Base-by-base conservation (phyloP, 768 basidiomycete genomes). In the Rhodotorula paludigena region DNA sequence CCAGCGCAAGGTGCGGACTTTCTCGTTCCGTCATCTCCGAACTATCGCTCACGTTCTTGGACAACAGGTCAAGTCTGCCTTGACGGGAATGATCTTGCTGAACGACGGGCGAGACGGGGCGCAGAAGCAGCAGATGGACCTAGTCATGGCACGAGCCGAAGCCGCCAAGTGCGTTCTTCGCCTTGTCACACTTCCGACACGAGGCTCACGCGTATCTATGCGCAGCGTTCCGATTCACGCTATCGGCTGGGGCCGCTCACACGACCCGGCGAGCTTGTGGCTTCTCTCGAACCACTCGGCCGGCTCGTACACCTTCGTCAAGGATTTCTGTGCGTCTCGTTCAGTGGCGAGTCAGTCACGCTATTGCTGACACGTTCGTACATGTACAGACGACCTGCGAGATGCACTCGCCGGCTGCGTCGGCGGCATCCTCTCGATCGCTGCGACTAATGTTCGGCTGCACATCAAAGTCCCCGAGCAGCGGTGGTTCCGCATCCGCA, bases 191-290 rank as follows among this genome's bases (percentile, higher is more conserved):
- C 47, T 39, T 28, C 35, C 7, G 49, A 3, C 1, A 7, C 35
- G 16, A 52, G 11, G 47, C 38, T 57, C 36, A 41, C 45, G 25
- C 35, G 12, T 32, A n/a, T 41, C 35, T 39, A 3, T 30, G 6
- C 47, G 2, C 62, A 81, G 80, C 77, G 86, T 96, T 33, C 93
- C 96, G 8, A 96, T 99, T 62, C 94, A 99, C 78, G 89, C 93
- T 6, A 88, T 99, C 72, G 96, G 96, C 58, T 99, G 94, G 75
- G 94, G 93, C 35, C 89, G 90, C 66, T 89, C 91, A 23, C 96
- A 98, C 77, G 96, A 98, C 78, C 96, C 96, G 25, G 91, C 91
- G 21, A 94, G 92, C 12, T 84, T 99, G 41, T 98, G 96, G 96
- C 86, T 98, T 53, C 93, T 99, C 84, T 97, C 93, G 16, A 98